phyloP scores from a whole-genome alignment of 1,284 basidiomycete genomes.

The Fistulinella cinereoalba region DNA sequence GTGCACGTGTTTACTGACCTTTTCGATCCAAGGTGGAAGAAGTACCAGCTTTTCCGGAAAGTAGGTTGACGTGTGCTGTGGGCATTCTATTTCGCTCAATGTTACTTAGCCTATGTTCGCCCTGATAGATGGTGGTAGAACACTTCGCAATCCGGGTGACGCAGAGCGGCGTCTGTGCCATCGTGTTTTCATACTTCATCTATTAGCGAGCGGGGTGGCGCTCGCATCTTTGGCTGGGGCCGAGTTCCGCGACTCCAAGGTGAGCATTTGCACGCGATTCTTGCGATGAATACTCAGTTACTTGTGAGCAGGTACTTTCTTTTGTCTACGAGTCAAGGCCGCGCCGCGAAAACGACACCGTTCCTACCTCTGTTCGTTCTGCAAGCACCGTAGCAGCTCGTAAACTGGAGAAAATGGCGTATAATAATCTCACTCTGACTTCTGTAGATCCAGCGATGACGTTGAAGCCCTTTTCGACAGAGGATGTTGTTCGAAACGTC shows the following conservation, averaged over 20 bases:
- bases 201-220: constrained; percentile 49
- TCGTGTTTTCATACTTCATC: constrained; percentile 46
- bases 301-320: constrained; percentile 39
- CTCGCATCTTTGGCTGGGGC: constrained; percentile 49
- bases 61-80: constrained; percentile 27
- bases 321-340: constrained; percentile 45
- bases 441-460: background rate
- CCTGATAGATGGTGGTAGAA: constrained; percentile 54
- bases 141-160: constrained; percentile 13
- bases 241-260: constrained; percentile 64
- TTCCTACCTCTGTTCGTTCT: constrained; percentile 9
- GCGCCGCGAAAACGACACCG: constrained; percentile 6
- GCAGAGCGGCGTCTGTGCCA: no score
- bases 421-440: background rate
- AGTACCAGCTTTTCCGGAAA: constrained; percentile 43
- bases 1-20: constrained; percentile 46
- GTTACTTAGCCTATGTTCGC: constrained; percentile 61
- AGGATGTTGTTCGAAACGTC: constrained; percentile 8
- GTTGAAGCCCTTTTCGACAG: background rate
- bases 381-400: constrained; percentile 5
- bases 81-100: constrained; percentile 1
- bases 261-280: constrained; percentile 17
- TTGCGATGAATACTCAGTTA: background rate
- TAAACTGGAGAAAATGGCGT: constrained; percentile 5
- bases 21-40: constrained; percentile 47